These are phyloP conservation scores for Stygiomarasmius scandens DNA, from an alignment of 1,284 basidiomycete species.

Conservation along the genomic window DNA sequence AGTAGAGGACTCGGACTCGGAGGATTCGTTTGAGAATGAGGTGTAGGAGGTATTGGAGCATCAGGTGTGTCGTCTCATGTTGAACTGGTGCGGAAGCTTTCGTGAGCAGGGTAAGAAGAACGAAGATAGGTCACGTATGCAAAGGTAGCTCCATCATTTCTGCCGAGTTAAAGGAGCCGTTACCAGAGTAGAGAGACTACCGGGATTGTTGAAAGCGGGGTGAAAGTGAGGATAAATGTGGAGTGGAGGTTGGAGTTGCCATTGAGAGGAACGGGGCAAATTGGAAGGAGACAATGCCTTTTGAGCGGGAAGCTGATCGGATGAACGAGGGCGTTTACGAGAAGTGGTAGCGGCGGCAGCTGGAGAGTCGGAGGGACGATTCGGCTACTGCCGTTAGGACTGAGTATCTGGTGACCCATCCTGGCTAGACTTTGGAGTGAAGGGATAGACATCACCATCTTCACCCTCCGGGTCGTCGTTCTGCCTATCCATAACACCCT, in stretches of 20 bases:
- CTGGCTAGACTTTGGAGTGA: constrained; percentile 56
- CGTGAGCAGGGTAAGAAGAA: constrained; percentile 31
- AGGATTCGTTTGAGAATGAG: constrained; percentile 73
- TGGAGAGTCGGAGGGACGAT: no score
- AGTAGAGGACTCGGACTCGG: constrained; percentile 64
- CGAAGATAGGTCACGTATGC: constrained; percentile 60
- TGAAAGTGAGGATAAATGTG: constrained; percentile 16
- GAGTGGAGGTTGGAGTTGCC: constrained; percentile 22
- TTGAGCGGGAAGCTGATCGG: not conserved
- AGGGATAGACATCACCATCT: no score
- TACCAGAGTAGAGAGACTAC: constrained; percentile 24
- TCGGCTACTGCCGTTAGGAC: no score
- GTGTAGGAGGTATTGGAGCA: constrained; percentile 76
- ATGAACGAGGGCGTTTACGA: no score
- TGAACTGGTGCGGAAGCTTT: no score
- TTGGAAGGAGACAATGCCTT: no score
- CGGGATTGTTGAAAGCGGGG: constrained; percentile 22
- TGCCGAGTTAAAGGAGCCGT: constrained; percentile 33
- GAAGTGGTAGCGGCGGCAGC: no score
- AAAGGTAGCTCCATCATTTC: constrained; percentile 52
- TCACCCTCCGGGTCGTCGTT: constrained; percentile 38
- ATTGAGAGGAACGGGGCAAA: not conserved
- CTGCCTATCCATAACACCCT: constrained; percentile 31
- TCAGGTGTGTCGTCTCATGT: constrained; percentile 47
- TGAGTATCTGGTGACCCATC: no score